Conservation (phyloP, 1,284 basidiomycete genomes). For the Sanghuangporus sanghuang region DNA sequence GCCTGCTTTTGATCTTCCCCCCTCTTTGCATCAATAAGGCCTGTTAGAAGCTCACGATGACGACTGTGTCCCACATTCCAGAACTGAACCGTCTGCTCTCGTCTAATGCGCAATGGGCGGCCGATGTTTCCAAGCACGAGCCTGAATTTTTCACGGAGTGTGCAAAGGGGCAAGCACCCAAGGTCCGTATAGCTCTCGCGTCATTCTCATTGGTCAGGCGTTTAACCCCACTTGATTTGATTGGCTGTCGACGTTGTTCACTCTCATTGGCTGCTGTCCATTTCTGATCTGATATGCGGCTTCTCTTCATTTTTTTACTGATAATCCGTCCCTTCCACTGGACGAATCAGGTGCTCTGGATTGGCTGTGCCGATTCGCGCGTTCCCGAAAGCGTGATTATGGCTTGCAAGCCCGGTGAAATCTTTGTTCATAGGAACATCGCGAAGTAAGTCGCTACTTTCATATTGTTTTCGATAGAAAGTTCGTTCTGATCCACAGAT, state of each 20-base stretch:
- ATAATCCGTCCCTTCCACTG: background rate
- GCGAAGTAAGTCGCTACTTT: constrained; percentile 43
- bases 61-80: constrained; percentile 17
- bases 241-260: background rate
- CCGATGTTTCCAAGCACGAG: constrained; percentile 47
- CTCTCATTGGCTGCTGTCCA: background rate
- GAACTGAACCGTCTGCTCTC: constrained; percentile 42
- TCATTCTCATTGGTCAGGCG: background rate
- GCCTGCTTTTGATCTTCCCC: background rate
- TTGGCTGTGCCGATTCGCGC: constrained; percentile 69
- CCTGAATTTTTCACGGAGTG: constrained; percentile 58
- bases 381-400: constrained; percentile 56
- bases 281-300: background rate
- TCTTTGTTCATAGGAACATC: constrained; percentile 66
- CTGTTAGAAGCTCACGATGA: constrained; percentile 1
- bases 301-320: background rate
- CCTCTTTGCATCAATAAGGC: background rate
- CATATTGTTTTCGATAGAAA: background rate
- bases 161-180: constrained; percentile 67
- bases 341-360: constrained; percentile 55
- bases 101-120: constrained; percentile 59
- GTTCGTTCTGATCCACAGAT: background rate
- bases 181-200: constrained; percentile 36
- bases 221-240: too few relatives aligned
- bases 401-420: constrained; percentile 55